These are phyloP conservation scores for Huntiella abstrusa DNA, from an alignment of 2,329 filamentous ascomycete genomes.

Conservation along the genomic window DNA sequence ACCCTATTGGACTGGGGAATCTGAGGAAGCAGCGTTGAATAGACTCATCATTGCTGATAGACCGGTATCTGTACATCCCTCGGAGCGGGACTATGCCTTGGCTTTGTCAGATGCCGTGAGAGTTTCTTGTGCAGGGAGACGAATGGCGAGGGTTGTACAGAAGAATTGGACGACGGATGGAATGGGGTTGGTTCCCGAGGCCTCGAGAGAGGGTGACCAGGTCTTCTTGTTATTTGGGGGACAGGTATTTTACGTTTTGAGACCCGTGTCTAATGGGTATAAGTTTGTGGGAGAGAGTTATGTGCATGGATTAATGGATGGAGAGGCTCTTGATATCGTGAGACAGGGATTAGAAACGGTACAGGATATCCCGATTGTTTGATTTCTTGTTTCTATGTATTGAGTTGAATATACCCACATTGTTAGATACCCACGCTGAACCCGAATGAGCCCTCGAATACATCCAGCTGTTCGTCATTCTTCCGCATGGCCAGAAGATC, in stretches of 20 bases:
- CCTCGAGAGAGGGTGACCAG: constrained; percentile 12
- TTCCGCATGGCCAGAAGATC: constrained; percentile 35
- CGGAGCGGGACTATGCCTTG: no score
- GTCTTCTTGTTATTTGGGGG: constrained; percentile 13
- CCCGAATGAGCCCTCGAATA: constrained; percentile 41
- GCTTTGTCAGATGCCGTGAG: constrained; percentile 5
- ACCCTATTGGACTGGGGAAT: constrained; percentile 12
- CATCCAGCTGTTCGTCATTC: constrained; percentile 27
- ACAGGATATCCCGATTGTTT: constrained; percentile 9
- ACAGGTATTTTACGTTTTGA: constrained; percentile 13
- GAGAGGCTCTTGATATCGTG: constrained; percentile 13
- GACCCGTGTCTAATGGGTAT: constrained; percentile 12
- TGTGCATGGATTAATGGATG: constrained; percentile 16
- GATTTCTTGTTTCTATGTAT: not conserved
- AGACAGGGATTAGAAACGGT: constrained; percentile 11
- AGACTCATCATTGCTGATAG: not conserved
- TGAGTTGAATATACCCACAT: not conserved
- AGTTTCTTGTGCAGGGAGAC: constrained; percentile 11
- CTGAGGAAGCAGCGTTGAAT: constrained; percentile 12
- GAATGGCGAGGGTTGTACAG: constrained; percentile 12
- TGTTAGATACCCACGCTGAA: constrained; percentile 30
- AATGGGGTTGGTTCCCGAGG: constrained; percentile 11
- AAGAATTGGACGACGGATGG: constrained; percentile 12
- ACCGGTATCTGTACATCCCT: no score
- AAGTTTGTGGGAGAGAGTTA: constrained; percentile 15